Evolutionary conservation across 2,329 filamentous ascomycete species (phyloP).

Genomic region (Xylariaceae sp.): DNA sequence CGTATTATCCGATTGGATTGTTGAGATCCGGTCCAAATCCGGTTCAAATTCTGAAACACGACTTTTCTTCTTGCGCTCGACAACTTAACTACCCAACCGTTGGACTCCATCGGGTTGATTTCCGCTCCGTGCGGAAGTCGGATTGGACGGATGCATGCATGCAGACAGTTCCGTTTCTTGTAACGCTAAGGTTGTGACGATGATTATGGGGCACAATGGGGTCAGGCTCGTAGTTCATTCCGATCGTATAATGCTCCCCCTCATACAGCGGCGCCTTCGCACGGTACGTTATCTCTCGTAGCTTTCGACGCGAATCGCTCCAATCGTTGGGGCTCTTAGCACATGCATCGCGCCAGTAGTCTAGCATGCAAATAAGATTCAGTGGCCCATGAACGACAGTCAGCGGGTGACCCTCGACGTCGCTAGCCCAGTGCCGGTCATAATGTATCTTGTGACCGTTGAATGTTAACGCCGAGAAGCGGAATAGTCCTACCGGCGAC

Average conservation of each 20-base stretch:
- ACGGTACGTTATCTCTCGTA: constrained; percentile 55
- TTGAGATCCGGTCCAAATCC: too few species aligned
- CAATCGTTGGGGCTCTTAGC: constrained; percentile 10
- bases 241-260: constrained; percentile 58
- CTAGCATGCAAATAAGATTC: constrained; percentile 69
- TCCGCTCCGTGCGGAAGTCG: too few species aligned
- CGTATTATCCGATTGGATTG: too few species aligned
- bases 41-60: too few species aligned
- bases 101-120: too few species aligned
- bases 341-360: constrained; percentile 60
- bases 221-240: constrained; percentile 22
- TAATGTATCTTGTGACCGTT: constrained; percentile 87
- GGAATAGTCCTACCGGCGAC: constrained; percentile 61
- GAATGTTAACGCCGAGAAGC: constrained; percentile 81
- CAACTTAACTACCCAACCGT: too few species aligned
- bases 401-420: constrained; percentile 66
- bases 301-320: constrained; percentile 19
- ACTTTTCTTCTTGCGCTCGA: too few species aligned
- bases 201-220: constrained; percentile 32
- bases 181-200: constrained; percentile 47
- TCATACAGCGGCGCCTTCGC: constrained; percentile 71
- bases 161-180: constrained; percentile 35
- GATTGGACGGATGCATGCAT: neutral
- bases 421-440: constrained; percentile 62
- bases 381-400: constrained; percentile 79